Percentiles rank a stretch among this genome's conserved stretches.
Evolutionary conservation across 192 early-diverging fungal species (phyloP).

Genomic region (Backusella macrospora): DNA sequence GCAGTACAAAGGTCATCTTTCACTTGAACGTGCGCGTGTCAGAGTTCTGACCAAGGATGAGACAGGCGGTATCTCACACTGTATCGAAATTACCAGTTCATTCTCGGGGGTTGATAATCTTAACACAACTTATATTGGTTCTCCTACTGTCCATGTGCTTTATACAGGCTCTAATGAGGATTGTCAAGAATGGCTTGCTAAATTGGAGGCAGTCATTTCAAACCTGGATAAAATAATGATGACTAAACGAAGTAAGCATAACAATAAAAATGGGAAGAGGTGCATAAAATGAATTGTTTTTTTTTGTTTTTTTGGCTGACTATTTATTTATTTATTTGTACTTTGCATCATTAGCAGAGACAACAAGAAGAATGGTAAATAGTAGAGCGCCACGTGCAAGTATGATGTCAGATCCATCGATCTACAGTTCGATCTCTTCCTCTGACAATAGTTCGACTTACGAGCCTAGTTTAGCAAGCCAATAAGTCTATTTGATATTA

Average conservation of each 20-base stretch:
- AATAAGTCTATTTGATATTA: background rate
- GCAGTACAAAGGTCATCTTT: conserved; percentile 35
- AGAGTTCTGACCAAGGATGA: conserved; percentile 13
- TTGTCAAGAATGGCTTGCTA: conserved; percentile 30
- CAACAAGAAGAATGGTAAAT: conserved; percentile 8
- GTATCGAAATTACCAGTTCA: conserved; percentile 27
- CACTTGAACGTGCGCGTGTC: conserved; percentile 21
- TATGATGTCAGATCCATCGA: background rate
- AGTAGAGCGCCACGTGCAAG: background rate
- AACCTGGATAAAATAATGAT: conserved; percentile 16
- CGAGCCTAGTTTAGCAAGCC: background rate
- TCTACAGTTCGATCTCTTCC: background rate
- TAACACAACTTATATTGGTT: conserved; percentile 21
- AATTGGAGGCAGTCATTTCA: conserved; percentile 22
- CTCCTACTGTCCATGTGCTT: conserved; percentile 19
- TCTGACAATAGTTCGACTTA: background rate
- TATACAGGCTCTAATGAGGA: conserved; percentile 21
- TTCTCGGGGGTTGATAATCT: conserved; percentile 25
- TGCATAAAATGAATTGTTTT: background rate
- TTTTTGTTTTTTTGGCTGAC: background rate
- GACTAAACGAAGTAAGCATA: conserved; percentile 9
- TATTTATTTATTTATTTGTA: background rate
- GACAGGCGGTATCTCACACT: conserved; percentile 10
- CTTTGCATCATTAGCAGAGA: background rate
- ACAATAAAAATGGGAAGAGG: no score